Evolutionary conservation across 305 asterid species (phyloP).

Genomic region (Fraxinus dipetala): DNA sequence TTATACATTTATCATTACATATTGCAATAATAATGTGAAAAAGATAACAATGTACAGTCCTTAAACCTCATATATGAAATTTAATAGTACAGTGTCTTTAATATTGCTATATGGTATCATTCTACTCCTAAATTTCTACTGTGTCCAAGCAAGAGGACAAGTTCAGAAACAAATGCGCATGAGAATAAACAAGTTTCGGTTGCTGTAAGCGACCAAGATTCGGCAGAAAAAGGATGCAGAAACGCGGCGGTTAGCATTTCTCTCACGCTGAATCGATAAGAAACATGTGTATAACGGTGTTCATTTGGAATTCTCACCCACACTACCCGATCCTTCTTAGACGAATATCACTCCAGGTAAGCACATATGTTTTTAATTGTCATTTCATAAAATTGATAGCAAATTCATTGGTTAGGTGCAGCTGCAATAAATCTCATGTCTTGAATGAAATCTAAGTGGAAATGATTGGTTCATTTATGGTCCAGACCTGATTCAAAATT

Average conservation of each 20-base stretch:
- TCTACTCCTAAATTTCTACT: too few relatives aligned
- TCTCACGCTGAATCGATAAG: not conserved
- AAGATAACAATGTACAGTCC: too few relatives aligned
- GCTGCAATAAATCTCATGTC: too few relatives aligned
- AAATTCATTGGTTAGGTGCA: not conserved
- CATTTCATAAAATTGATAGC: not conserved
- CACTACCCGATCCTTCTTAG: conserved; percentile 38
- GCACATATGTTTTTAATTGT: not conserved
- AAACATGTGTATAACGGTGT: conserved; percentile 59
- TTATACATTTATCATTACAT: too few relatives aligned
- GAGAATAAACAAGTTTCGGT: not conserved
- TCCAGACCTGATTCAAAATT: too few relatives aligned
- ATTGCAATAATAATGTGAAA: too few relatives aligned
- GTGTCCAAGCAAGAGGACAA: too few relatives aligned
- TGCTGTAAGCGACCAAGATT: not conserved
- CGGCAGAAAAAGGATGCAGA: not conserved
- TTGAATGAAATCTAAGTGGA: too few relatives aligned
- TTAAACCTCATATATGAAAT: too few relatives aligned
- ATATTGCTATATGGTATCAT: too few relatives aligned
- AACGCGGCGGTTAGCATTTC: not conserved
- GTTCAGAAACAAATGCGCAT: not conserved
- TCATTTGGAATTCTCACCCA: conserved; percentile 60
- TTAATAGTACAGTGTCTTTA: too few relatives aligned
- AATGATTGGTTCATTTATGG: too few relatives aligned
- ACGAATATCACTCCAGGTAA: conserved; percentile 64